phyloP scores from a whole-genome alignment of 768 basidiomycete genomes.

The Tulasnella sp. region DNA sequence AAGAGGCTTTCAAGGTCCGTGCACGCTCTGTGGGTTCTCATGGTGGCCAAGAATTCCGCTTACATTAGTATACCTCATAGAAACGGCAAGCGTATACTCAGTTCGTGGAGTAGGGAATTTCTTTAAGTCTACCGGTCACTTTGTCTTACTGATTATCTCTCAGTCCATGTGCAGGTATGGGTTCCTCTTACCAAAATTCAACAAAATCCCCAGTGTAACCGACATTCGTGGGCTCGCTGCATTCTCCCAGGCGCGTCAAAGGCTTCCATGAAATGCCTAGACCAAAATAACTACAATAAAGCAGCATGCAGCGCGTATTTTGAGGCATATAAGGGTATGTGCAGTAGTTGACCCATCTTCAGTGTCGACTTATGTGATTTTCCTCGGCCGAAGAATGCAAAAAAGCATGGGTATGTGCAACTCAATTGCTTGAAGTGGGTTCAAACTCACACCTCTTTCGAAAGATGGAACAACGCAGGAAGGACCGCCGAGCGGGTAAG shows the following conservation, averaged over 20 bases:
- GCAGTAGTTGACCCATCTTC: background rate
- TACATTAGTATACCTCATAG: background rate
- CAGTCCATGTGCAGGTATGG: conserved; percentile 6
- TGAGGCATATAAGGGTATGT: conserved; percentile 9
- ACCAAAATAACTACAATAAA: conserved; percentile 8
- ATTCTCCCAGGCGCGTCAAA: background rate
- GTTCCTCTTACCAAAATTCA: background rate
- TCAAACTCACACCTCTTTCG: background rate
- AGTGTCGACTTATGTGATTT: background rate
- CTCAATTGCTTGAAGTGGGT: background rate
- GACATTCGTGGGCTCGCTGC: background rate
- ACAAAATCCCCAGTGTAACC: background rate
- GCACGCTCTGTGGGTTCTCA: too few relatives aligned
- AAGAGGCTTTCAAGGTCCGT: conserved; percentile 7
- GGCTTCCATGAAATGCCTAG: conserved; percentile 6
- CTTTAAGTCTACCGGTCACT: background rate
- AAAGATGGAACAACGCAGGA: background rate
- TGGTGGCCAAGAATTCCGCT: background rate
- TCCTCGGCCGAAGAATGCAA: background rate
- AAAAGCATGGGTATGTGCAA: conserved; percentile 4
- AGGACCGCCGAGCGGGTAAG: background rate
- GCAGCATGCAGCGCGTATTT: conserved; percentile 1
- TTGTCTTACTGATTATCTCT: background rate
- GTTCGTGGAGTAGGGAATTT: conserved; percentile 2
- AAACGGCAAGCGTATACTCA: conserved; percentile 3